phyloP scores from a whole-genome alignment of 208 protist genomes.

The Trypanosoma platydactyli region DNA sequence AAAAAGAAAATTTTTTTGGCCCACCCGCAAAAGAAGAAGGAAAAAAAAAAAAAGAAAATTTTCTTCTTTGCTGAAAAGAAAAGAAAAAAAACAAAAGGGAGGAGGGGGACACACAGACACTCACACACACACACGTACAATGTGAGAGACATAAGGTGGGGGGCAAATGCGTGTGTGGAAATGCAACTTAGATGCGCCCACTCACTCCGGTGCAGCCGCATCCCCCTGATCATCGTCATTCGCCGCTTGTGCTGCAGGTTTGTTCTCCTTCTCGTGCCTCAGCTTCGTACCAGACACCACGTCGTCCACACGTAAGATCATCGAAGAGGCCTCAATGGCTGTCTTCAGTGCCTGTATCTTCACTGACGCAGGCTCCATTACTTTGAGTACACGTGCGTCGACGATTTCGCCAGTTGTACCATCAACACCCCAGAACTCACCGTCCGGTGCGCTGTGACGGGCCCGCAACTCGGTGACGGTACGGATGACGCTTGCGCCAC shows the following conservation, averaged over 20 bases:
- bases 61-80: background rate
- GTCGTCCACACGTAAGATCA: slow-evolving; percentile 99
- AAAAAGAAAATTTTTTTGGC: background rate
- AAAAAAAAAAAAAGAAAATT: slow-evolving; percentile 1
- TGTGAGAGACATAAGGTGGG: too few species aligned
- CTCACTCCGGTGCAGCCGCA: slow-evolving; percentile 26
- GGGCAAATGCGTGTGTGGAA: too few species aligned
- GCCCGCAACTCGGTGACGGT: slow-evolving; percentile 98
- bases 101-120: background rate
- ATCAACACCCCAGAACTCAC: slow-evolving; percentile 97
- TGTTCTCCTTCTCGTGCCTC: slow-evolving; percentile 53
- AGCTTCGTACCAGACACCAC: slow-evolving; percentile 97
- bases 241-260: slow-evolving; percentile 31
- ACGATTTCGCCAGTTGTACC: slow-evolving; percentile 94
- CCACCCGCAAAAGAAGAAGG: background rate
- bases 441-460: slow-evolving; percentile 88
- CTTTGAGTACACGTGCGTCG: slow-evolving; percentile 95
- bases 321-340: slow-evolving; percentile 97
- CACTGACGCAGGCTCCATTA: slow-evolving; percentile 98
- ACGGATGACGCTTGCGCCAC: slow-evolving; percentile 98
- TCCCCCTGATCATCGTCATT: slow-evolving; percentile 63
- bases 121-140: background rate
- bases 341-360: slow-evolving; percentile 99
- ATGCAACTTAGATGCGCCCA: too few species aligned
- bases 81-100: slow-evolving; percentile 10